phyloP scores from a whole-genome alignment of 768 basidiomycete genomes.

The Lactifluus pinguis region DNA sequence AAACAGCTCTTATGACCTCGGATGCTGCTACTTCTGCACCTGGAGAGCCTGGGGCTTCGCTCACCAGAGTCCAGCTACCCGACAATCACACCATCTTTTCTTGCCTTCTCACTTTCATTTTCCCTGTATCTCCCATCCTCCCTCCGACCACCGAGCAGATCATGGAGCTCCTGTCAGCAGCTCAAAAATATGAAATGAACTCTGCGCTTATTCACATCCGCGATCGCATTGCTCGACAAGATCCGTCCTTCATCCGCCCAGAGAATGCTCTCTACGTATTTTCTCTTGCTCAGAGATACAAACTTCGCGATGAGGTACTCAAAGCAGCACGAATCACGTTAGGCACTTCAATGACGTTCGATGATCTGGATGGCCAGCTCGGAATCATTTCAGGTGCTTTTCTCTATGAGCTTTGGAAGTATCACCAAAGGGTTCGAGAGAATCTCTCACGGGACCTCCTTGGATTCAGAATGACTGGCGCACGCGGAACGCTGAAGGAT shows the following conservation, averaged over 20 bases:
- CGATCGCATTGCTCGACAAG: neutral
- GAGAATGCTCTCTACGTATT: neutral
- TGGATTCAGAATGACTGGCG: neutral
- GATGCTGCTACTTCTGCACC: neutral
- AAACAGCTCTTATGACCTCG: neutral
- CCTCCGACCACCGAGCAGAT: neutral
- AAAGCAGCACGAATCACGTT: neutral
- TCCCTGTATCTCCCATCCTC: neutral
- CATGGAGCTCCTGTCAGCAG: slow-evolving; percentile 3
- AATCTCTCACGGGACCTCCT: neutral
- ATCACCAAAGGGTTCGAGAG: slow-evolving; percentile 12
- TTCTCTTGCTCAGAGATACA: neutral
- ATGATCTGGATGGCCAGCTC: neutral
- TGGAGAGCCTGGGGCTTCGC: neutral
- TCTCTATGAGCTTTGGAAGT: slow-evolving; percentile 2
- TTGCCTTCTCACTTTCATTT: neutral
- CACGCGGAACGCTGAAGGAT: neutral
- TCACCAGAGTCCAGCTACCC: neutral
- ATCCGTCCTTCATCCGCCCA: neutral
- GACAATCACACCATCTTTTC: neutral
- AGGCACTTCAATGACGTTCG: neutral
- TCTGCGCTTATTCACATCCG: neutral
- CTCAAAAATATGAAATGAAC: slow-evolving; percentile 4
- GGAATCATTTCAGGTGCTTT: neutral
- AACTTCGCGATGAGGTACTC: neutral